phyloP scores from a whole-genome alignment of 1,139 yeast genomes.

The Candida buenavistaensis region DNA sequence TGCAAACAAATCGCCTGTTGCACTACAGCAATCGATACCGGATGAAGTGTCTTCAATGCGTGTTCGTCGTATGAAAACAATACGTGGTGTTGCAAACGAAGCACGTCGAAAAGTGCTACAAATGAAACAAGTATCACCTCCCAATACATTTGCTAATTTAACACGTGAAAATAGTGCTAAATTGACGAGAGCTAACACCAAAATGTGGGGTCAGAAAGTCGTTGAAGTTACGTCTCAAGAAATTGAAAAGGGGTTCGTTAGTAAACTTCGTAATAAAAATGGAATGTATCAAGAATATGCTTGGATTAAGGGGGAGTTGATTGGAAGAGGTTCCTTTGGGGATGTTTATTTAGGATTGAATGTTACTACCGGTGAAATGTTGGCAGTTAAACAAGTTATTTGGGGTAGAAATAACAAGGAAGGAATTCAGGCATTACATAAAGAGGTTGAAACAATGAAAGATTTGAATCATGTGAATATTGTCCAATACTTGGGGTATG shows the following conservation, averaged over 20 bases:
- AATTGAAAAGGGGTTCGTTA: slow-evolving; percentile 56
- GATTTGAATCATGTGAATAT: slow-evolving; percentile 92
- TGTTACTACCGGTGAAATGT: slow-evolving; percentile 97
- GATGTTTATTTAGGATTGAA: slow-evolving; percentile 89
- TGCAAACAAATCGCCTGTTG: slow-evolving; percentile 45
- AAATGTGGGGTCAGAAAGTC: slow-evolving; percentile 96
- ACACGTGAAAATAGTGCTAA: slow-evolving; percentile 12
- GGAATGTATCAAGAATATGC: slow-evolving; percentile 84
- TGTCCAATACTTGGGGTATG: slow-evolving; percentile 94
- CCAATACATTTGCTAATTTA: slow-evolving; percentile 12
- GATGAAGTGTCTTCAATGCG: slow-evolving; percentile 30
- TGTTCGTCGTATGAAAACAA: slow-evolving; percentile 67
- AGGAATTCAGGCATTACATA: slow-evolving; percentile 78
- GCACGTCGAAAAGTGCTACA: slow-evolving; percentile 62
- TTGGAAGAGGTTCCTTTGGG: slow-evolving; percentile 98
- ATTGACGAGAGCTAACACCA: slow-evolving; percentile 77
- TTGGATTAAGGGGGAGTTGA: slow-evolving; percentile 97
- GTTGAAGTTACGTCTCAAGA: slow-evolving; percentile 85
- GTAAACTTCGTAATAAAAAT: slow-evolving; percentile 54
- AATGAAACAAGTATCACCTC: slow-evolving; percentile 19
- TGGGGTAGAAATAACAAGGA: slow-evolving; percentile 30
- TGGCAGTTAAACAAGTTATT: slow-evolving; percentile 94
- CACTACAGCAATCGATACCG: slow-evolving; percentile 14
- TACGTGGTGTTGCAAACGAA: slow-evolving; percentile 89
- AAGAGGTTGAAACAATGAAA: slow-evolving; percentile 92